Evolutionary conservation across 2,329 filamentous ascomycete species (phyloP).

Genomic region (Aspergillus latus): DNA sequence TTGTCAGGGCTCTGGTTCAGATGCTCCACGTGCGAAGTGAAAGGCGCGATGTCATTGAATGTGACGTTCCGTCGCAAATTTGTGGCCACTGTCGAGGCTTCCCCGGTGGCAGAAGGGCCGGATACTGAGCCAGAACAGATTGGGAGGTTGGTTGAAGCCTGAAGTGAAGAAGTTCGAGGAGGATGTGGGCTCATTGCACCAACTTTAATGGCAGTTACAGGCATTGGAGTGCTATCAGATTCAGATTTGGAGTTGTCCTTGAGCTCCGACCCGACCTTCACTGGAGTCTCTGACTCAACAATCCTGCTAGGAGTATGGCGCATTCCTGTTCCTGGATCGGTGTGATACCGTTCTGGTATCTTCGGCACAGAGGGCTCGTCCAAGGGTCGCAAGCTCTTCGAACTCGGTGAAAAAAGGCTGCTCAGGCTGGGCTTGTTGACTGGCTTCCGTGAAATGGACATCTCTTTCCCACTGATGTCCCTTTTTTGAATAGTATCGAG

Average conservation of each 20-base stretch:
- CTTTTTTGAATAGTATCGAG: conserved; percentile 14
- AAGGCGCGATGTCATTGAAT: conserved; percentile 14
- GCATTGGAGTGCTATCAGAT: neutral
- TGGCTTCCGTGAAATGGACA: conserved; percentile 17
- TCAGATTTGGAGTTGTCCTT: neutral
- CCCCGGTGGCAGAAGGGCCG: neutral
- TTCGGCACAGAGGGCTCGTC: conserved; percentile 14
- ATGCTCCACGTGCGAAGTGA: neutral
- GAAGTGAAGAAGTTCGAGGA: conserved; percentile 17
- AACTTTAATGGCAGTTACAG: conserved; percentile 3
- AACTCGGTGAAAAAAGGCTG: conserved; percentile 4
- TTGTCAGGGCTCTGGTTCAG: neutral
- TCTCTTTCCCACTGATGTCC: conserved; percentile 15
- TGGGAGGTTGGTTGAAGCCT: conserved; percentile 13
- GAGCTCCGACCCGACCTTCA: neutral
- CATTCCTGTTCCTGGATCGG: neutral
- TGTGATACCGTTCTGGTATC: conserved; percentile 8
- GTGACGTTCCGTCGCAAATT: conserved; percentile 4
- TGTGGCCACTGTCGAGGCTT: neutral
- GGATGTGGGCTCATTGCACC: conserved; percentile 10
- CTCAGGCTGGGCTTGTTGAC: conserved; percentile 8
- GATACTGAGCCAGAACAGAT: neutral
- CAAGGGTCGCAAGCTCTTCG: neutral
- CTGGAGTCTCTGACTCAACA: conserved; percentile 8
- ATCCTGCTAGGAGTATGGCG: neutral